Evolutionary conservation across 805 yeast species (phyloP), one percentile per base, ranked within the genome.

Genomic region (Kodamaea nitidulidarum): DNA sequence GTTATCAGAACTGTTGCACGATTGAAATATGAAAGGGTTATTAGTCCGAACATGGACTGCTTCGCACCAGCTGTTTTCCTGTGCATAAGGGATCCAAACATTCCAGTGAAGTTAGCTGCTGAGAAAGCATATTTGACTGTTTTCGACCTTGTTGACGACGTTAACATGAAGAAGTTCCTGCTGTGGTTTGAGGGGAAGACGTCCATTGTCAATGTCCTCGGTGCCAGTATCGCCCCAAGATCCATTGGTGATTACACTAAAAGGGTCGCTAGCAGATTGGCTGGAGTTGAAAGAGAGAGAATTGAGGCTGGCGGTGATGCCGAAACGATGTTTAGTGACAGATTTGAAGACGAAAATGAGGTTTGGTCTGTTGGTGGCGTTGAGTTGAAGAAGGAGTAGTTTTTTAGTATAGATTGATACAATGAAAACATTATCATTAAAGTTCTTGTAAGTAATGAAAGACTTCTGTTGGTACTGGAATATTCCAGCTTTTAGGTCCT

Each of bases 61-160:
- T 51, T 91, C 37, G 86, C 75, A 3, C 87, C 93, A 10, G 70
- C 86, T 9, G 80, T 88, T 2, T 91, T 91, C 58, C 67, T 82
- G 0, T 81, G 93, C 57, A 82, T 91, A 29, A 73, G 98, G 48
- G 96, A 90, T 54, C 73, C 81, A n/a, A 70, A 86, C 35, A 87
- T 91, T 53, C 97, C 98, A 4, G 81, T 91, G 49, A 90, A 88
- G 54, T 71, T 91, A 45, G 96, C 97, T 1, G 96, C 96, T 6
- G 98, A 91, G 59, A 87, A 87, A 65, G 88, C 95, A 1, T 88
- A 75, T 58, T 58, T 90, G 48, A 78, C 86, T 2, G 56, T 88
- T 12, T 83, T 88, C 61, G 70, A 75, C 35, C 66, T 91, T 50
- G 81, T 85, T 22, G 86, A 82, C 18, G 95, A 84, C 46, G 75